Conservation (phyloP, 1,284 basidiomycete species). For the Moesziomyces sp. region DNA sequence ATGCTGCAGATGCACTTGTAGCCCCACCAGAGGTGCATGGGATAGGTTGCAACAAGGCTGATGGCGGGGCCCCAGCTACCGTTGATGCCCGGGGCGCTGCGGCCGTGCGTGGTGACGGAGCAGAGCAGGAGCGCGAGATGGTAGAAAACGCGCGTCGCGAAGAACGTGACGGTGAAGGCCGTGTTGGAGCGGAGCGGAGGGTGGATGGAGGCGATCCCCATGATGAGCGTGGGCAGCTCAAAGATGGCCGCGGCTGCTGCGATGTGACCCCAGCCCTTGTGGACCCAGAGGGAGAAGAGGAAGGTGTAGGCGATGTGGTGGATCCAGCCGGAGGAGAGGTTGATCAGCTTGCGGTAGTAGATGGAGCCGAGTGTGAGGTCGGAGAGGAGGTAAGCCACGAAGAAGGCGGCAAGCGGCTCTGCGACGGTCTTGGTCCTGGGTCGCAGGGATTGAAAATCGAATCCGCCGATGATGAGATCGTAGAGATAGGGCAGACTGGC, state of each 20-base stretch:
- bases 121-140: conserved; percentile 59
- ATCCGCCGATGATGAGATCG: conserved; percentile 54
- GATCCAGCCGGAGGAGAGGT: conserved; percentile 64
- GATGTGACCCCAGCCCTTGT: conserved; percentile 58
- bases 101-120: conserved; percentile 47
- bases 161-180: conserved; percentile 64
- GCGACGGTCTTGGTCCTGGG: conserved; percentile 51
- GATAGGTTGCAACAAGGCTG: conserved; percentile 54
- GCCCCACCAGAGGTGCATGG: conserved; percentile 67
- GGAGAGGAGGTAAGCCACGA: conserved; percentile 62
- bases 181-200: conserved; percentile 64
- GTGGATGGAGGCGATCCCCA: conserved; percentile 62
- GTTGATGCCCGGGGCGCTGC: conserved; percentile 46
- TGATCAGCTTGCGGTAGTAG: conserved; percentile 65
- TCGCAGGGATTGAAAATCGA: conserved; percentile 53
- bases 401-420: conserved; percentile 59
- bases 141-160: conserved; percentile 62
- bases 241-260: conserved; percentile 60
- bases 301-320: conserved; percentile 64
- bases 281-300: conserved; percentile 57
- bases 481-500: conserved; percentile 59
- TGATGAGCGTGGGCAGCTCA: conserved; percentile 65
- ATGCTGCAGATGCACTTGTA: conserved; percentile 65
- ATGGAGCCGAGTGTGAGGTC: conserved; percentile 62
- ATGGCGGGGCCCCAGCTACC: conserved; percentile 55